Conservation (phyloP, 371 early-diverging fungal genomes). For the Pancytospora philotis region DNA sequence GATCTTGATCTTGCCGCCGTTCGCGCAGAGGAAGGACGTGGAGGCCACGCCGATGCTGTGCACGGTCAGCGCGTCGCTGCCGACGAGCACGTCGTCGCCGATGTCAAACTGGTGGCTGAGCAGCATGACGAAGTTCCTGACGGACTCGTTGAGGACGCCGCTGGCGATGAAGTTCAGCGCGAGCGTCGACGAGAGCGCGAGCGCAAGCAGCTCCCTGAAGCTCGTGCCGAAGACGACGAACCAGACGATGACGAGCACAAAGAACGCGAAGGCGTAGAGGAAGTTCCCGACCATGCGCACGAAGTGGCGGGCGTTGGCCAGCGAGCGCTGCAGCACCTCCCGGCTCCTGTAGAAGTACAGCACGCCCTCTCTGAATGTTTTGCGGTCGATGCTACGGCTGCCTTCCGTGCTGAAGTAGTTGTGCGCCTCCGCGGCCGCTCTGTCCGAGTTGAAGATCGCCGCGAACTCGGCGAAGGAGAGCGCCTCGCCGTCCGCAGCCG, state of each 20-base stretch:
- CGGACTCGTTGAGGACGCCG: constrained; percentile 48
- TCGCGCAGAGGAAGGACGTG: constrained; percentile 49
- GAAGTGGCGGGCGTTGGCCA: constrained; percentile 46
- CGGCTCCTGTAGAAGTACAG: constrained; percentile 55
- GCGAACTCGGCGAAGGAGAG: constrained; percentile 54
- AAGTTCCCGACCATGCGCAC: constrained; percentile 45
- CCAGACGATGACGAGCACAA: constrained; percentile 47
- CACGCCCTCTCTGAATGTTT: constrained; percentile 57
- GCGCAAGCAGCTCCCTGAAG: constrained; percentile 51
- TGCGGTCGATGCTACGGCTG: constrained; percentile 47
- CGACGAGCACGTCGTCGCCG: constrained; percentile 59
- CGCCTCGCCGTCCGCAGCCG: constrained; percentile 23
- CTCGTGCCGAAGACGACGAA: constrained; percentile 55
- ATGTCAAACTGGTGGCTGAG: constrained; percentile 60
- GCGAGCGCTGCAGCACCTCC: constrained; percentile 51
- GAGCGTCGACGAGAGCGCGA: constrained; percentile 55
- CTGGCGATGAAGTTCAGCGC: constrained; percentile 55
- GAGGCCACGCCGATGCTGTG: constrained; percentile 50
- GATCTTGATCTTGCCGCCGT: constrained; percentile 59
- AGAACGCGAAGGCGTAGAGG: constrained; percentile 27
- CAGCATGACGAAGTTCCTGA: constrained; percentile 52
- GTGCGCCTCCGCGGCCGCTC: constrained; percentile 55
- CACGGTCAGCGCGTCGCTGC: constrained; percentile 50
- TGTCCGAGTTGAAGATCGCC: constrained; percentile 53
- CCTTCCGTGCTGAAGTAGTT: constrained; percentile 53